These are phyloP conservation scores for Diaporthe aspalathi DNA, from an alignment of 2,329 filamentous ascomycete species.

Conservation along the genomic window DNA sequence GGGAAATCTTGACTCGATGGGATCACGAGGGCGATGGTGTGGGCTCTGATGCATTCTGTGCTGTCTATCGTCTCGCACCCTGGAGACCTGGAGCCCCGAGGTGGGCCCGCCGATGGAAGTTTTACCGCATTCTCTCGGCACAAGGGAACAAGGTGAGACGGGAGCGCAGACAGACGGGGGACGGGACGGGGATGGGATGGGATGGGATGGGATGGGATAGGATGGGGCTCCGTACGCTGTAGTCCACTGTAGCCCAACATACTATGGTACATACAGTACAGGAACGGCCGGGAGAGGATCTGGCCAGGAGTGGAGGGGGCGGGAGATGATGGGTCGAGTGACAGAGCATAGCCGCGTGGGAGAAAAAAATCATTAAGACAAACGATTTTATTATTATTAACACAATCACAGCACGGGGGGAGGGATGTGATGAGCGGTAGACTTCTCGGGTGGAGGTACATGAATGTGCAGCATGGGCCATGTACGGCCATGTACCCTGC, in stretches of 20 bases:
- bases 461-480: too few species aligned
- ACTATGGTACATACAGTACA: too few species aligned
- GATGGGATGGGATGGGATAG: too few species aligned
- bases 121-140: constrained; percentile 28
- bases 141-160: constrained; percentile 12
- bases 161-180: not conserved
- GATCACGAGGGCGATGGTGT: constrained; percentile 13
- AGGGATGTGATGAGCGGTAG: constrained; percentile 12
- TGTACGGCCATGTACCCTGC: not conserved
- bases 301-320: constrained; percentile 11
- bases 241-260: too few species aligned
- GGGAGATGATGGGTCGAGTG: not conserved
- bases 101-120: constrained; percentile 22
- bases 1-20: constrained; percentile 26
- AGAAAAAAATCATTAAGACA: not conserved
- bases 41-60: constrained; percentile 2
- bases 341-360: not conserved
- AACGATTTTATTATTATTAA: constrained; percentile 18
- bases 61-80: constrained; percentile 5
- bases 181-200: too few species aligned
- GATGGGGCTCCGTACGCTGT: too few species aligned
- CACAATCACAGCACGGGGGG: not conserved
- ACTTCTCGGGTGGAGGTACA: constrained; percentile 7
- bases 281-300: not conserved
- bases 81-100: not conserved